These are phyloP conservation scores for Pseudozyma tsukubaensis DNA, from an alignment of 1,284 basidiomycete species.

Conservation along the genomic window DNA sequence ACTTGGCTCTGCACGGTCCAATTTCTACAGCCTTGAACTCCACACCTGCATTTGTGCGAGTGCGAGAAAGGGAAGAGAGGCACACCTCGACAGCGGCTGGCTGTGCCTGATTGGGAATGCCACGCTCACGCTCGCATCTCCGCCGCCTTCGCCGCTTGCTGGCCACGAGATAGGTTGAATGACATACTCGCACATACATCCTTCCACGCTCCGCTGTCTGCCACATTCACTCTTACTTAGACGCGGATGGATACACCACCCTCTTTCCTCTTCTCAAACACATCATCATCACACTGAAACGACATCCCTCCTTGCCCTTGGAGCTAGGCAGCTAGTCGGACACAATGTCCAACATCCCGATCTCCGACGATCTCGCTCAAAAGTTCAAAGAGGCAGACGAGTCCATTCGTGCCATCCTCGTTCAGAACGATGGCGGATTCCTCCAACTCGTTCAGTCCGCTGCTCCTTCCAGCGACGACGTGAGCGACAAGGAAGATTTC, in stretches of 20 bases:
- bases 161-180: background rate
- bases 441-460: slow-evolving; percentile 42
- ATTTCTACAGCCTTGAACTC: too few species aligned
- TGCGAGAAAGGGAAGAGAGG: too few species aligned
- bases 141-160: too few species aligned
- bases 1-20: too few species aligned
- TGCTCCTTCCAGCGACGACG: slow-evolving; percentile 23
- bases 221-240: background rate
- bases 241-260: slow-evolving; percentile 2
- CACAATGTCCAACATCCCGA: slow-evolving; percentile 49
- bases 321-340: background rate
- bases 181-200: slow-evolving; percentile 7
- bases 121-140: too few species aligned
- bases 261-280: background rate
- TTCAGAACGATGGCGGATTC: slow-evolving; percentile 53
- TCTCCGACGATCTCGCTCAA: slow-evolving; percentile 39
- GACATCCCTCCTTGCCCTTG: background rate
- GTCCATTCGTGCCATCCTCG: slow-evolving; percentile 53
- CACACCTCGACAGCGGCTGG: too few species aligned
- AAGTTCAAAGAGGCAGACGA: slow-evolving; percentile 35
- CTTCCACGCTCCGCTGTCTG: slow-evolving; percentile 1
- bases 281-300: too few species aligned
- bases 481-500: slow-evolving; percentile 56
- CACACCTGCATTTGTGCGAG: too few species aligned
- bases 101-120: too few species aligned